A percentile compares a stretch with the other conserved stretches of the same genome.
phyloP scores from a whole-genome alignment of 2,329 filamentous ascomycete species.

The Tolypocladium ophioglossoides region DNA sequence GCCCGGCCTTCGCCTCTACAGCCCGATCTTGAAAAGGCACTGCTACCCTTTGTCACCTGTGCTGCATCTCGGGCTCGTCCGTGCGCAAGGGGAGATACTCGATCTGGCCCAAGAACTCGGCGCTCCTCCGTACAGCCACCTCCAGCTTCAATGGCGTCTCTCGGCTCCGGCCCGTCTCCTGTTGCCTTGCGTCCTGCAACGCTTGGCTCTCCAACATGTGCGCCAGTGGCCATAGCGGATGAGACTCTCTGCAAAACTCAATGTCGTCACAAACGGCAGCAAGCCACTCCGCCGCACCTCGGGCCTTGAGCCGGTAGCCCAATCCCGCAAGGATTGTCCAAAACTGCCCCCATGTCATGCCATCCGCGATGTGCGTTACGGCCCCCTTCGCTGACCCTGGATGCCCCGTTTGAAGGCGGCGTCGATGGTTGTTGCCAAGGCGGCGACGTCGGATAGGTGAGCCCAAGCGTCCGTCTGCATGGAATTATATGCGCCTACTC shows the following conservation, averaged over 20 bases:
- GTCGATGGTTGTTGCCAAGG: slow-evolving; percentile 3
- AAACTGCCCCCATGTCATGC: slow-evolving; percentile 1
- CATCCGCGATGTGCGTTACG: slow-evolving; percentile 1
- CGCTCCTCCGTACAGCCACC: slow-evolving; percentile 1
- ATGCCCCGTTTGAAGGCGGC: neutral
- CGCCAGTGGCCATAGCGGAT: slow-evolving; percentile 3
- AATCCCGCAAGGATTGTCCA: slow-evolving; percentile 1
- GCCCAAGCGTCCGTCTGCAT: slow-evolving; percentile 1
- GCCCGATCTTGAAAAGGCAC: neutral
- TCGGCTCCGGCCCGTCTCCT: neutral
- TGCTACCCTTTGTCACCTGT: neutral
- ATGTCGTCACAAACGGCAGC: slow-evolving; percentile 1
- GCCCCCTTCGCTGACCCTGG: neutral
- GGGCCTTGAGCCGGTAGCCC: neutral
- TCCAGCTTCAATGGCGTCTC: slow-evolving; percentile 1
- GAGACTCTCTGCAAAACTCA: slow-evolving; percentile 1
- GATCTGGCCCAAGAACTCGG: neutral
- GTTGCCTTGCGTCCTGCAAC: neutral
- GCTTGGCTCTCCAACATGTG: slow-evolving; percentile 2
- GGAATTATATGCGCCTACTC: slow-evolving; percentile 6
- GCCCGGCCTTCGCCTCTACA: neutral
- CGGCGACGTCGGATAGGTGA: slow-evolving; percentile 4
- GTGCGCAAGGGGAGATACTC: neutral
- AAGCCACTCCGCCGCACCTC: neutral
- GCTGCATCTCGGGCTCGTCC: neutral